Percentiles rank a stretch among this genome's conserved stretches.
Conservation (phyloP, 495 filamentous ascomycete species). For the Alectoria sarmentosa region DNA sequence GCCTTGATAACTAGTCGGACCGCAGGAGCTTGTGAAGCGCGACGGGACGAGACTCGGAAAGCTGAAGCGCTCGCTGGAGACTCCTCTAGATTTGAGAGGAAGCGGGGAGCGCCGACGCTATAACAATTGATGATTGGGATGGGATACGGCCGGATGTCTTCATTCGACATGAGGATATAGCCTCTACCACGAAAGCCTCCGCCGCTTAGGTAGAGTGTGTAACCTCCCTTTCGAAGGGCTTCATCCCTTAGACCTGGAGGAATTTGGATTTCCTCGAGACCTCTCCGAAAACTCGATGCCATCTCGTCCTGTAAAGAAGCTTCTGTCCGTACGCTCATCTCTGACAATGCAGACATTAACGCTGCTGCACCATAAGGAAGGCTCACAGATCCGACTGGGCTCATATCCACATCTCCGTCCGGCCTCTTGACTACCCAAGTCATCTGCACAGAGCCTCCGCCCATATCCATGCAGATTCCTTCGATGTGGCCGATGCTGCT, state of each 20-base stretch:
- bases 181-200: constrained; percentile 91
- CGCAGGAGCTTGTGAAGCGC: constrained; percentile 75
- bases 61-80: constrained; percentile 35
- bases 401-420: constrained; percentile 45
- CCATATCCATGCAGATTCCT: constrained; percentile 80
- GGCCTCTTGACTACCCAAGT: constrained; percentile 63
- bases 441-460: constrained; percentile 86
- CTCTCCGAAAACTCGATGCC: constrained; percentile 48
- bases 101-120: constrained; percentile 51
- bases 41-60: constrained; percentile 76
- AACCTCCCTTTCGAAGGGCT: constrained; percentile 43
- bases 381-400: constrained; percentile 37
- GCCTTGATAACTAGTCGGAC: constrained; percentile 71
- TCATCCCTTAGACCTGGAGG: constrained; percentile 43
- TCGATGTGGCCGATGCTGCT: constrained; percentile 60
- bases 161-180: constrained; percentile 66
- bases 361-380: constrained; percentile 87
- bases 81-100: constrained; percentile 43
- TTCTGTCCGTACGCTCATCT: constrained; percentile 33
- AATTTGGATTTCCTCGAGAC: constrained; percentile 52
- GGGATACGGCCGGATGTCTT: constrained; percentile 65
- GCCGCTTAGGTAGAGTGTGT: constrained; percentile 78
- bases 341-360: constrained; percentile 54
- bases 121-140: constrained; percentile 83
- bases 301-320: constrained; percentile 50